Evolutionary conservation across 1,139 yeast genomes (phyloP).

Genomic region (Candida sanyaensis): DNA sequence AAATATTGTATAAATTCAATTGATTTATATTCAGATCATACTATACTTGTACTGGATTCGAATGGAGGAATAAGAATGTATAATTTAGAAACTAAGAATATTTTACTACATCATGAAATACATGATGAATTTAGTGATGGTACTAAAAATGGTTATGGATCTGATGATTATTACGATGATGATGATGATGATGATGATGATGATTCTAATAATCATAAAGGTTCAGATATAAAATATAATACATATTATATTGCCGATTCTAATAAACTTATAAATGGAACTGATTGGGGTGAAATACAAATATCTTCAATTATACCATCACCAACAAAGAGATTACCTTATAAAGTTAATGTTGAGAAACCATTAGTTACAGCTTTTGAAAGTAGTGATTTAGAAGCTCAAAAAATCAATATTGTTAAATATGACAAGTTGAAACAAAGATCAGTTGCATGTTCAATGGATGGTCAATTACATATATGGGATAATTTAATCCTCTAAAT

Average conservation of each 20-base stretch:
- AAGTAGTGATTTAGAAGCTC: neutral
- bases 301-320: slow-evolving; percentile 7
- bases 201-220: neutral
- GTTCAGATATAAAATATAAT: neutral
- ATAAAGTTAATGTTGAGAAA: neutral
- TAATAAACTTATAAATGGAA: slow-evolving; percentile 16
- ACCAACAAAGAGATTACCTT: neutral
- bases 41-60: slow-evolving; percentile 14
- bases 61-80: slow-evolving; percentile 15
- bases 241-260: neutral
- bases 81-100: neutral
- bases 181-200: neutral
- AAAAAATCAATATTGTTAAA: slow-evolving; percentile 13
- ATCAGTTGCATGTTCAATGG: slow-evolving; percentile 21
- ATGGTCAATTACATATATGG: slow-evolving; percentile 26
- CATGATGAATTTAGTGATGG: neutral
- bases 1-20: slow-evolving; percentile 11
- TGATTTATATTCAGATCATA: slow-evolving; percentile 4
- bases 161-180: too few species aligned
- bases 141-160: neutral
- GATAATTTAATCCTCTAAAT: slow-evolving; percentile 13
- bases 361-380: neutral
- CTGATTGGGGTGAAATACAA: slow-evolving; percentile 15
- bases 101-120: neutral
- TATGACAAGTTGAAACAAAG: slow-evolving; percentile 17